phyloP scores from a whole-genome alignment of 108 stramenopile species.

The Bacterosira constricta region DNA sequence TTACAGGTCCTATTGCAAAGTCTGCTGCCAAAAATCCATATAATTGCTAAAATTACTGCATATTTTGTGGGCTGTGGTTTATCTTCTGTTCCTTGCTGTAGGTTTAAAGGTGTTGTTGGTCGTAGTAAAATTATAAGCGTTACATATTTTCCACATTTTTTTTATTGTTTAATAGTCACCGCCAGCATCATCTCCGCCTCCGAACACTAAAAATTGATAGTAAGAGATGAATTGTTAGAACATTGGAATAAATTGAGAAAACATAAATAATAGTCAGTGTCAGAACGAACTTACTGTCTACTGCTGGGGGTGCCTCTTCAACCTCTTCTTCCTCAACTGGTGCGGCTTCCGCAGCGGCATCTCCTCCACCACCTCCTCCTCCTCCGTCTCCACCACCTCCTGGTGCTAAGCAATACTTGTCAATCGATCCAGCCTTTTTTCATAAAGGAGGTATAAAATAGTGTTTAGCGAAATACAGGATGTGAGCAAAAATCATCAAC shows the following conservation, averaged over 20 bases:
- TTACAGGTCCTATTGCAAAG: neutral
- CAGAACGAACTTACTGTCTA: constrained; percentile 38
- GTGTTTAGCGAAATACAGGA: too few species aligned
- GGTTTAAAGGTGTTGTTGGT: too few species aligned
- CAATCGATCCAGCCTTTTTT: constrained; percentile 46
- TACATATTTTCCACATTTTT: constrained; percentile 8
- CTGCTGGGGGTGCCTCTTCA: constrained; percentile 69
- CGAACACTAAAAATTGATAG: constrained; percentile 39
- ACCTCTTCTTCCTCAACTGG: constrained; percentile 52
- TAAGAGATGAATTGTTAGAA: constrained; percentile 4
- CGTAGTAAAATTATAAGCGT: constrained; percentile 3
- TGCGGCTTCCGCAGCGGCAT: constrained; percentile 27
- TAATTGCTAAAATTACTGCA: constrained; percentile 7
- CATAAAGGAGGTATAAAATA: too few species aligned
- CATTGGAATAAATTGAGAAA: neutral
- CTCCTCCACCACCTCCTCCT: constrained; percentile 53
- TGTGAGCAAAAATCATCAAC: neutral
- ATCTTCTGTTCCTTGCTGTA: too few species aligned
- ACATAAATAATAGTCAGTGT: constrained; percentile 12
- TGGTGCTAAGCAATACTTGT: constrained; percentile 58
- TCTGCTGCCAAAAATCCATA: constrained; percentile 41
- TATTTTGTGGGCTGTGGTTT: neutral
- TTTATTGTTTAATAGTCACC: constrained; percentile 48
- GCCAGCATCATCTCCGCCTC: constrained; percentile 57
- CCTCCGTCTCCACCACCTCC: constrained; percentile 72